Base-by-base conservation (phyloP, 768 basidiomycete species). In the Obba rivulosa region DNA sequence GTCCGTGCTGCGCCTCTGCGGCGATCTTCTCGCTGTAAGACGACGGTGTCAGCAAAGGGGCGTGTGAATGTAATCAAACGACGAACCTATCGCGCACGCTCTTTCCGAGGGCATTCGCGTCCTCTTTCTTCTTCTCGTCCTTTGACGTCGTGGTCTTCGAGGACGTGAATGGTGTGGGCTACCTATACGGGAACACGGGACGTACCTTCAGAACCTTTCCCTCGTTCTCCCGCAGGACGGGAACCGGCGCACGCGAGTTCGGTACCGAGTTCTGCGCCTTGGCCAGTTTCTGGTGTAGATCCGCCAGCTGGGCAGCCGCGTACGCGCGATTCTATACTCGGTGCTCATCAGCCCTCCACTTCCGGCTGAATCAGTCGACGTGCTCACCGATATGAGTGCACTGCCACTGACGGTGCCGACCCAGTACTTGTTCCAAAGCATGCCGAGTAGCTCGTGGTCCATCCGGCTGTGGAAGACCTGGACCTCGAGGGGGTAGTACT, bases 341-440 rank as follows among this genome's bases (percentile, higher is more conserved):
- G 34, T 18, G 16, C 41, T 34, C 13, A 41, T 20, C 36, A 44
- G 11, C 9, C 1, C 2, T 18, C n/a, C 1, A 16, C 17, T 16
- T 24, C 17, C 38, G 31, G 3, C 23, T 16, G 18, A 11, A 41
- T 11, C 1, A 21, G 35, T 23, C 8, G 35, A 7, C 44, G 17
- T 3, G 65, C 83, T 24, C 49, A 97, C 95, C 18, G 92, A 92
- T 43, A 97, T 87, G 41, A 98, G 66, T 4, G 93, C 87, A 61
- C 91, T 95, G 61, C 92, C 90, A 58, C 89, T 92, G 34, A 99
- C 74, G 2, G 96, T 99, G 59, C 93, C 93, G 21, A 96, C 92
- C 96, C 96, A 99, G 59, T 99, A 99, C 68, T 97, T 98, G 69
- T 99, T 98, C 95, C 95, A 98, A 46, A 99, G 68, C 62, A 94